Base-by-base conservation (phyloP, 208 protist genomes). In the Angomonas deanei region DNA sequence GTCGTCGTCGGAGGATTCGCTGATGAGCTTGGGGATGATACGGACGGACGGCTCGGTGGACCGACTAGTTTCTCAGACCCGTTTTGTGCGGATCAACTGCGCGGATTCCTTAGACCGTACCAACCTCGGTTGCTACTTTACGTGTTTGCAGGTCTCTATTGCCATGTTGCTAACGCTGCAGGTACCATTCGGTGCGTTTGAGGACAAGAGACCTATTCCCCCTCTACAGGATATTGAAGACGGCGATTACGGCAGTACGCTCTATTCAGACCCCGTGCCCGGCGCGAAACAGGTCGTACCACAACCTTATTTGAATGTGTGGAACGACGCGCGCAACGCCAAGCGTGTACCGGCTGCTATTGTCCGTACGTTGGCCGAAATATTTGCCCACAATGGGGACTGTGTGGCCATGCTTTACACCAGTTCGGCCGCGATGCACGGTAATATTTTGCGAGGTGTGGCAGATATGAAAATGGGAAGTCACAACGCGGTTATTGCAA, bases 91-190 rank as follows among this genome's bases (percentile, higher is more conserved):
- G 38, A 70, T 96, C 57, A 98, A 97, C 76, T 98, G 96, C 66
- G 86, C 92, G 2, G 96, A 98, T 68, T 97, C 91, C 4, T 76
- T 98, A 10, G 96, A 98, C 62, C 68, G 93, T 59, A 97, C 93
- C n/a, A 98, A 98, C 69, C 58, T 98, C 26, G 92, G 78, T 23
- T 93, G 86, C 68, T 98, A 96, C 74, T 97, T 93, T 66, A 87
- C 73, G 3, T 92, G 74, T 30, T 74, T 96, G 42, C 89, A 96
- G 66, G 69, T 79, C 8, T 78, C 76, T 21, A 82, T 92, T 39
- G 80, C 70, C 48, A 96, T 96, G 90, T 71, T 91, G 17, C 31
- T 69, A 30, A 85, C 80, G 21, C 77, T 92, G 46, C 75, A 78
- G 27, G 70, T 94, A 4, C 70, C 68, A 0, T 85, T 77, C 32